A percentile compares a stretch with the other conserved stretches of the same genome.
Evolutionary conservation across 495 filamentous ascomycete genomes (phyloP).

Genomic region (Xylaria sp.): DNA sequence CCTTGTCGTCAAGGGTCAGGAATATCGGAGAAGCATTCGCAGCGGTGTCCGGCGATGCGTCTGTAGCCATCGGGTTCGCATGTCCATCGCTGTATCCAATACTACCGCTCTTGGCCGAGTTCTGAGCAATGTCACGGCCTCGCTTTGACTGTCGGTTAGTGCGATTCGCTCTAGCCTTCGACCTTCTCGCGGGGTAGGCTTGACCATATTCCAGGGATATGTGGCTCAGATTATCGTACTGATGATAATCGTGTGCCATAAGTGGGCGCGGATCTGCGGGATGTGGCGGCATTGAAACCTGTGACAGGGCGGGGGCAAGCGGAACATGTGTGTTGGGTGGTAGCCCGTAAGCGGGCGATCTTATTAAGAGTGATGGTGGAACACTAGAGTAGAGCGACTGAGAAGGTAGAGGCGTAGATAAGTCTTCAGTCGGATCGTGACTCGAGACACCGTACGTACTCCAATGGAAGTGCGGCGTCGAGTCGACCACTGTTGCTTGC

Average conservation of each 20-base stretch:
- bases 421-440: slow-evolving; percentile 33
- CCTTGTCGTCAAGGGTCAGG: slow-evolving; percentile 47
- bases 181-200: slow-evolving; percentile 33
- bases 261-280: slow-evolving; percentile 27
- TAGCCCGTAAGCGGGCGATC: slow-evolving; percentile 30
- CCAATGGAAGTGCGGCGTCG: slow-evolving; percentile 39
- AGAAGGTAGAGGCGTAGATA: slow-evolving; percentile 31
- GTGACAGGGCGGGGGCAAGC: slow-evolving; percentile 31
- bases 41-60: background rate
- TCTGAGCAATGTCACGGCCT: slow-evolving; percentile 35
- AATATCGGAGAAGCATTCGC: slow-evolving; percentile 27
- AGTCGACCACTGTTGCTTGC: slow-evolving; percentile 32
- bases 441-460: slow-evolving; percentile 40
- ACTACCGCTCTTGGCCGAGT: slow-evolving; percentile 37
- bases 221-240: slow-evolving; percentile 33
- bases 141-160: slow-evolving; percentile 36
- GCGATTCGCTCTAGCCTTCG: slow-evolving; percentile 29
- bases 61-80: slow-evolving; percentile 30
- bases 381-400: slow-evolving; percentile 29
- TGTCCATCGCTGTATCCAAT: slow-evolving; percentile 28
- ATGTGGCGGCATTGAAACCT: slow-evolving; percentile 34
- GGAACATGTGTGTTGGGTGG: slow-evolving; percentile 27
- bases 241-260: slow-evolving; percentile 28
- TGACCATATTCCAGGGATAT: slow-evolving; percentile 33
- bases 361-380: slow-evolving; percentile 33